Evolutionary conservation across 805 yeast genomes (phyloP).

Genomic region (Wickerhamomyces xylosicus): DNA sequence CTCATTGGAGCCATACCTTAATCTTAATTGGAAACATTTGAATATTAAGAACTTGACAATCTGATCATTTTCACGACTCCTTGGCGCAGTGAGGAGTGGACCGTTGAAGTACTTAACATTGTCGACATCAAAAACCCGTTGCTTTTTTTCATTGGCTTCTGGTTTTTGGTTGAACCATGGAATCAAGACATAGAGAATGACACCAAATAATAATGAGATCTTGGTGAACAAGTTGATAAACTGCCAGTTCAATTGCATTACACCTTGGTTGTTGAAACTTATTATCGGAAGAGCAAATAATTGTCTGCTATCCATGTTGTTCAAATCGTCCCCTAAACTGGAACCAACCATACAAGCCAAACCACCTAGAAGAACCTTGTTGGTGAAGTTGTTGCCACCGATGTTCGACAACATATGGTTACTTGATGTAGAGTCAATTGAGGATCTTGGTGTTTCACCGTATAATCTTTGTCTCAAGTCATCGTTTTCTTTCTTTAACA

Average conservation of each 20-base stretch:
- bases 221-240: constrained; percentile 18
- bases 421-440: constrained; percentile 8
- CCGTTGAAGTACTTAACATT: background rate
- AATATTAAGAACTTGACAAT: background rate
- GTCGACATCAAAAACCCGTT: background rate
- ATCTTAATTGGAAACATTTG: background rate
- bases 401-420: constrained; percentile 2
- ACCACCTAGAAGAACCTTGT: constrained; percentile 50
- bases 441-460: constrained; percentile 14
- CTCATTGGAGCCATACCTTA: background rate
- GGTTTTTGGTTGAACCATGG: background rate
- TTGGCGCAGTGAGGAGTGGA: background rate
- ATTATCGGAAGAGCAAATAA: constrained; percentile 38
- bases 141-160: background rate
- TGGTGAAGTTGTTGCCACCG: constrained; percentile 20
- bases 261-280: background rate
- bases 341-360: constrained; percentile 57
- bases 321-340: constrained; percentile 42
- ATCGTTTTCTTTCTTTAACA: constrained; percentile 37
- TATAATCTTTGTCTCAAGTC: constrained; percentile 22
- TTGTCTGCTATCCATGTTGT: constrained; percentile 31
- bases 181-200: constrained; percentile 7
- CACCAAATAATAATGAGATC: constrained; percentile 17
- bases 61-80: background rate
- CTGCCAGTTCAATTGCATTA: constrained; percentile 14